Percentiles rank a stretch among this genome's conserved stretches.
These are phyloP conservation scores for Endoconidiophora laricicola DNA, from an alignment of 2,329 filamentous ascomycete species.

Conservation along the genomic window DNA sequence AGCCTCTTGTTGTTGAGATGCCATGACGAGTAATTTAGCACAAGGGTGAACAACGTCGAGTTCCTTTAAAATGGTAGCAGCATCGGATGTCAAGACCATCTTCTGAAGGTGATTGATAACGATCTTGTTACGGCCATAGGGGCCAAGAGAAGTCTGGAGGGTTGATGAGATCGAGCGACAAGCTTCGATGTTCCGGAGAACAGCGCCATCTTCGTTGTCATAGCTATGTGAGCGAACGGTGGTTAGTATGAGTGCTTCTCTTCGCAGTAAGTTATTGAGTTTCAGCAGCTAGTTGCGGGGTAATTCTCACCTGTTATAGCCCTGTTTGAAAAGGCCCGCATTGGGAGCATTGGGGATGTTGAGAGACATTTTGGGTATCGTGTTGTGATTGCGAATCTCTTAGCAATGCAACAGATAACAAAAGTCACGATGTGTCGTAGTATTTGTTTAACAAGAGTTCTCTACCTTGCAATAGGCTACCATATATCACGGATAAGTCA, in stretches of 20 bases:
- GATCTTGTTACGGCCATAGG: slow-evolving; percentile 97
- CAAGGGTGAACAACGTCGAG: slow-evolving; percentile 96
- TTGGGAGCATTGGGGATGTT: slow-evolving; percentile 91
- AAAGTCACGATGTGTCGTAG: slow-evolving; percentile 9
- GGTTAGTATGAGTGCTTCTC: slow-evolving; percentile 18
- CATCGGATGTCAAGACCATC: slow-evolving; percentile 97
- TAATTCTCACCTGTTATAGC: slow-evolving; percentile 73
- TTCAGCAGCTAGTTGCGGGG: no score
- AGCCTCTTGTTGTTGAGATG: slow-evolving; percentile 93
- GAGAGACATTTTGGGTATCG: slow-evolving; percentile 59
- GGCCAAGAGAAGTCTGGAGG: slow-evolving; percentile 90
- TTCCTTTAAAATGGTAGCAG: slow-evolving; percentile 91
- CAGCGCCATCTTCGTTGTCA: slow-evolving; percentile 96
- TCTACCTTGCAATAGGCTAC: slow-evolving; percentile 10
- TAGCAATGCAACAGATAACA: slow-evolving; percentile 5
- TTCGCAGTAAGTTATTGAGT: background rate
- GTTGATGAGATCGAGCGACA: slow-evolving; percentile 91
- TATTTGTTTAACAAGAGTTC: slow-evolving; percentile 10
- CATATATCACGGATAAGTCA: slow-evolving; percentile 5
- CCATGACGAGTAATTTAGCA: slow-evolving; percentile 95
- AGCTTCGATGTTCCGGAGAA: slow-evolving; percentile 96
- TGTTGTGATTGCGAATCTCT: slow-evolving; percentile 3
- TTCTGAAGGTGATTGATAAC: slow-evolving; percentile 99
- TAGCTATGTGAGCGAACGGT: slow-evolving; percentile 45
- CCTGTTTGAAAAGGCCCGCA: slow-evolving; percentile 82